Percentiles rank a stretch among this genome's conserved stretches.
Conservation (phyloP, 2,329 filamentous ascomycete species). For the Orbilia quercus region DNA sequence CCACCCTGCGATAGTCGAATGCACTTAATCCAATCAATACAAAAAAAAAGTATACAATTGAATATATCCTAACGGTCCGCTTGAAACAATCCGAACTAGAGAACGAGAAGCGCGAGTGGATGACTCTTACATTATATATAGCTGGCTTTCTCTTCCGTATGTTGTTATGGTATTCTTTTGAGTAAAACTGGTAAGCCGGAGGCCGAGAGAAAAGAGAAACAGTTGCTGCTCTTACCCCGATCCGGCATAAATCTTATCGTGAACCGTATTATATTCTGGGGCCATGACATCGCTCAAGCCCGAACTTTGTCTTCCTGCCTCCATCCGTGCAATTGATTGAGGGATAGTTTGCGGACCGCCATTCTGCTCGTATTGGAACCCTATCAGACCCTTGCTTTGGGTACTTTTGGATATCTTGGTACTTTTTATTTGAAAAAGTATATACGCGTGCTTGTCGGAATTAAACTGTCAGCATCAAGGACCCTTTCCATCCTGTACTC, state of each 20-base stretch:
- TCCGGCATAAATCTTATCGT: constrained; percentile 51
- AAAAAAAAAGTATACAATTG: too few relatives aligned
- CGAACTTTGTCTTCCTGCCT: constrained; percentile 20
- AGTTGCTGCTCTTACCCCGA: constrained; percentile 45
- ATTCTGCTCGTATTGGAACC: constrained; percentile 9
- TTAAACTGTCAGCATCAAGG: constrained; percentile 12
- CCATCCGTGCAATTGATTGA: constrained; percentile 16
- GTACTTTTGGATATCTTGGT: too few relatives aligned
- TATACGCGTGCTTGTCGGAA: constrained; percentile 1
- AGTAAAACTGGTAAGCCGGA: not conserved
- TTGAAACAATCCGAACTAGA: constrained; percentile 39
- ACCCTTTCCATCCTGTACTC: constrained; percentile 22
- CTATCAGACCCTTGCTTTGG: not conserved
- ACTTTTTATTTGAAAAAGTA: constrained; percentile 2
- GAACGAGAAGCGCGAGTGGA: constrained; percentile 38
- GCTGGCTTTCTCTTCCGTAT: constrained; percentile 20
- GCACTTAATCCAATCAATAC: too few relatives aligned
- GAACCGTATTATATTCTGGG: constrained; percentile 9
- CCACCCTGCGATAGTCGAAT: constrained; percentile 52
- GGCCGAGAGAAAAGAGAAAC: not conserved
- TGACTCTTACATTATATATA: constrained; percentile 34
- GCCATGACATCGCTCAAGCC: constrained; percentile 36
- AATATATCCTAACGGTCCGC: too few relatives aligned
- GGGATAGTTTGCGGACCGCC: constrained; percentile 41
- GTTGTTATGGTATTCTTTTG: too few relatives aligned